Percentiles rank a stretch among this genome's conserved stretches.
Evolutionary conservation across 2,329 filamentous ascomycete genomes (phyloP).

Genomic region (Lachnellula occidentalis): DNA sequence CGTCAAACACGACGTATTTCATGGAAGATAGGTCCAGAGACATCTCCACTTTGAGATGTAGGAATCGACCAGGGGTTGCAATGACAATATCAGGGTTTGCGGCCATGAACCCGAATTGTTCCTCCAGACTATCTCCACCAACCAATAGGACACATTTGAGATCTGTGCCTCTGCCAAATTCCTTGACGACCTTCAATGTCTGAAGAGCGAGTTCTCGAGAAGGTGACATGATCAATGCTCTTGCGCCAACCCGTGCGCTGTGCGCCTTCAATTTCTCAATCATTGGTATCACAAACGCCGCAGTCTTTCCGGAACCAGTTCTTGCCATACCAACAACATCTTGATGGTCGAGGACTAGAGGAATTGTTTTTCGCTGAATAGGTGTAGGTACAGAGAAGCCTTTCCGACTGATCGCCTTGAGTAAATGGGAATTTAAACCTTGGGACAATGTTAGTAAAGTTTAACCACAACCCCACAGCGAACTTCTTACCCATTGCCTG

Average conservation of each 20-base stretch:
- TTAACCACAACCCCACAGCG: not conserved
- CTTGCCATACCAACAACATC: constrained; percentile 99
- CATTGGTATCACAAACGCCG: constrained; percentile 97
- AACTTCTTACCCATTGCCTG: constrained; percentile 75
- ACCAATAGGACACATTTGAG: constrained; percentile 85
- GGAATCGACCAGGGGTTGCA: constrained; percentile 89
- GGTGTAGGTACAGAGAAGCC: constrained; percentile 95
- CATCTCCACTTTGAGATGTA: constrained; percentile 98
- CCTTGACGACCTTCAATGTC: constrained; percentile 93
- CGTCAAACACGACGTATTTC: constrained; percentile 93
- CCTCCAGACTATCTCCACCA: constrained; percentile 91
- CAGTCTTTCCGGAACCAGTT: constrained; percentile 98
- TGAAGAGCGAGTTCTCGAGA: constrained; percentile 92
- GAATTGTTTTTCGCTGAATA: constrained; percentile 95
- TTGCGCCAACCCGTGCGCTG: constrained; percentile 77
- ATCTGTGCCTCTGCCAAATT: constrained; percentile 84
- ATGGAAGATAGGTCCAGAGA: constrained; percentile 83
- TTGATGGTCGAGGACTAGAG: constrained; percentile 78
- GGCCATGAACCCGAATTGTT: constrained; percentile 90
- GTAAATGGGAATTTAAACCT: constrained; percentile 73
- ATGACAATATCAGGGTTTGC: constrained; percentile 96
- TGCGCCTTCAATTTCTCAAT: constrained; percentile 88
- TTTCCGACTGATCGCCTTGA: constrained; percentile 89
- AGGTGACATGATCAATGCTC: constrained; percentile 84
- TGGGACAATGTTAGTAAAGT: constrained; percentile 5